Evolutionary conservation across 352 stramenopile genomes (phyloP).

Genomic region (Phytophthora kernoviae): DNA sequence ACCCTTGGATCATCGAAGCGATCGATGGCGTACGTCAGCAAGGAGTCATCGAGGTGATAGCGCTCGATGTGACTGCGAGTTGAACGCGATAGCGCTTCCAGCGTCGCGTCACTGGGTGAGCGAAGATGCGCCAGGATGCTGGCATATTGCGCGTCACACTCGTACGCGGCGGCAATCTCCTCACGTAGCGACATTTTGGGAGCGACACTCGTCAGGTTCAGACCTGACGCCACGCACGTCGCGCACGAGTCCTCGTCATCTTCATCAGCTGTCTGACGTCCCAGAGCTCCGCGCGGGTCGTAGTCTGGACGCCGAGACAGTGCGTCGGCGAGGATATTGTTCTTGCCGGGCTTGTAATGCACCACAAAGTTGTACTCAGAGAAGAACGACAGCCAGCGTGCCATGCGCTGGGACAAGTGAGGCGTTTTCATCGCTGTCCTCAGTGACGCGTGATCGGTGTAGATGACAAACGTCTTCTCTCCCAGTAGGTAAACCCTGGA

Average conservation of each 20-base stretch:
- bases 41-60: not conserved
- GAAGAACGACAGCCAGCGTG: constrained; percentile 29
- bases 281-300: not conserved
- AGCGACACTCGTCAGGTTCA: not conserved
- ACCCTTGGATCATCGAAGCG: constrained; percentile 1
- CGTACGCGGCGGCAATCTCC: constrained; percentile 6
- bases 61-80: constrained; percentile 1
- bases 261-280: not conserved
- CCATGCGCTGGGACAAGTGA: constrained; percentile 19
- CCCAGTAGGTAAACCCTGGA: constrained; percentile 33
- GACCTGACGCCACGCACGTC: not conserved
- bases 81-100: not conserved
- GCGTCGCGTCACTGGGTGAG: not conserved
- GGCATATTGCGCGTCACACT: not conserved
- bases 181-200: not conserved
- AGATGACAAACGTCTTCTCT: constrained; percentile 20
- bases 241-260: constrained; percentile 5
- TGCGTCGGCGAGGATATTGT: constrained; percentile 30
- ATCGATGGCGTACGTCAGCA: constrained; percentile 17
- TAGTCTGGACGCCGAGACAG: constrained; percentile 28
- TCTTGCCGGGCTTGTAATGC: constrained; percentile 11
- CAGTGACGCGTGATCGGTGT: constrained; percentile 7
- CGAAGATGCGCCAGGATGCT: not conserved
- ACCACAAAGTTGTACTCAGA: constrained; percentile 20
- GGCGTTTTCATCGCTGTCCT: too few species aligned